A percentile compares a stretch with the other conserved stretches of the same genome.
Conservation (phyloP, 441 rosid genomes). For the Isatis lusitanica region DNA sequence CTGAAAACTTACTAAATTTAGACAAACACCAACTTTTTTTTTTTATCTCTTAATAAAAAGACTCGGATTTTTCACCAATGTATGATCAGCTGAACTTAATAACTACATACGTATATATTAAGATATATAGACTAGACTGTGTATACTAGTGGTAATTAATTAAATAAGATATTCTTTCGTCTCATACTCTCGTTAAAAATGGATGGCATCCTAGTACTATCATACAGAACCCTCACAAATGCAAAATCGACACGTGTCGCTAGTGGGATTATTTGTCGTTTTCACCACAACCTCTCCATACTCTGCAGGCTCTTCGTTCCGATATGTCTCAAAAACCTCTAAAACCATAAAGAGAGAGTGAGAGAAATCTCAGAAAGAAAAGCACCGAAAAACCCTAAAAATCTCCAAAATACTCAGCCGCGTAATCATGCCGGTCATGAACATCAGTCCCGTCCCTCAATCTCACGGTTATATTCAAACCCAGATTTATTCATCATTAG, state of each 20-base stretch:
- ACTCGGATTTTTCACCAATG: neutral
- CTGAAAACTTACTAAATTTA: conserved; percentile 9
- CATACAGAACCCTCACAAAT: neutral
- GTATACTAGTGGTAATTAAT: no score
- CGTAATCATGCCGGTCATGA: neutral
- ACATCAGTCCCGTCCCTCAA: conserved; percentile 10
- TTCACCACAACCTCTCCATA: conserved; percentile 8
- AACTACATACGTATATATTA: neutral
- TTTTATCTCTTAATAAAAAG: neutral
- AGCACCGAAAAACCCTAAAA: neutral
- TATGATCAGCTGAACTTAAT: neutral
- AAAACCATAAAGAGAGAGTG: neutral
- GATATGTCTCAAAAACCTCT: neutral
- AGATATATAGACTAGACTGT: neutral
- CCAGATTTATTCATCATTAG: neutral
- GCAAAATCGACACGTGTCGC: neutral
- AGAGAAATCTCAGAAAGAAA: neutral
- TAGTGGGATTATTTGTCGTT: neutral
- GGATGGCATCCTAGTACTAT: no score
- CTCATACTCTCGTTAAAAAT: no score
- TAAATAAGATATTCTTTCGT: no score
- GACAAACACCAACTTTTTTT: neutral
- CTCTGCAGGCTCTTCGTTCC: neutral
- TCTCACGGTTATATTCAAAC: neutral
- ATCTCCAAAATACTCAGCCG: neutral